Evolutionary conservation across 768 basidiomycete genomes (phyloP).

Genomic region (Aureoboletus auriporus): DNA sequence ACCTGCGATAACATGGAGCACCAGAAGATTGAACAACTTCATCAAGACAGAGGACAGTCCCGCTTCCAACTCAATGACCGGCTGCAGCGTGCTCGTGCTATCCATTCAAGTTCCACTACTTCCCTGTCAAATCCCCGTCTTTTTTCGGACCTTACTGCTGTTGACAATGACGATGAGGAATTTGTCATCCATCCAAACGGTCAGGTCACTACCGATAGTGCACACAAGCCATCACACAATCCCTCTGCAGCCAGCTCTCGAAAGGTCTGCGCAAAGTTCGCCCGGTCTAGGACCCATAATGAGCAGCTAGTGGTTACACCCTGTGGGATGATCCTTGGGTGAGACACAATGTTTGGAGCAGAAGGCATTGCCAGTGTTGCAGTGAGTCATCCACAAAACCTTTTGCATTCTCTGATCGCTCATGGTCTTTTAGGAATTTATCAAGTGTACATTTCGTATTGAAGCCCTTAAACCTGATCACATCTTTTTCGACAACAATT

Average conservation of each 20-base stretch:
- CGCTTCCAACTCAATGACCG: slow-evolving; percentile 1
- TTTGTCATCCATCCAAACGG: background rate
- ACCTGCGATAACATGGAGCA: background rate
- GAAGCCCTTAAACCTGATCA: slow-evolving; percentile 1
- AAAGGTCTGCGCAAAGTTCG: too few relatives aligned
- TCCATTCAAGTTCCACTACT: background rate
- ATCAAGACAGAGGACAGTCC: background rate
- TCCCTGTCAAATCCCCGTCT: background rate
- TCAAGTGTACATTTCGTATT: background rate
- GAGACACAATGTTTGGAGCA: background rate
- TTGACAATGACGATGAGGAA: background rate
- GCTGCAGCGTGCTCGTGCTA: background rate
- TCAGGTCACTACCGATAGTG: background rate
- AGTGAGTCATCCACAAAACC: background rate
- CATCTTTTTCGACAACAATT: slow-evolving; percentile 10
- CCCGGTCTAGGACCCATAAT: too few relatives aligned
- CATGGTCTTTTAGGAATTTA: slow-evolving; percentile 5
- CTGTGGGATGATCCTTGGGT: background rate
- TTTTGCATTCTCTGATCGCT: too few relatives aligned
- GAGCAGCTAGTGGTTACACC: background rate
- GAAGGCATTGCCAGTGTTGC: slow-evolving; percentile 1
- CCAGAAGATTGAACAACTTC: background rate
- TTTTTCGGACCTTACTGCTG: background rate
- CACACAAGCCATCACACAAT: too few relatives aligned
- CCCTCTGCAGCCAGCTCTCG: background rate